Conservation (phyloP, 192 early-diverging fungal species). For the Rhizophagus clarus region DNA sequence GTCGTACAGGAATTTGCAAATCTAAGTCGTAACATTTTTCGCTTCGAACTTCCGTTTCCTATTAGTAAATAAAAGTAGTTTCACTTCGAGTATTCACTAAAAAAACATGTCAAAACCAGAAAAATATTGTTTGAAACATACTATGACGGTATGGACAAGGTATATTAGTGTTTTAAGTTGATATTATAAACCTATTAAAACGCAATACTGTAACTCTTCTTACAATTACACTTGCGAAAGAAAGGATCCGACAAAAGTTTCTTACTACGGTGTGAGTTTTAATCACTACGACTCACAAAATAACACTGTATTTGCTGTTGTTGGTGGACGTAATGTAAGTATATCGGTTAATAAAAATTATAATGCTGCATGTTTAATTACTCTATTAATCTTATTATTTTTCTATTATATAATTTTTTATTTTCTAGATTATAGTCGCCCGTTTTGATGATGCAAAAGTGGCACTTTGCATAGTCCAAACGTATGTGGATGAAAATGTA, state of each 20-base stretch:
- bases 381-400: background rate
- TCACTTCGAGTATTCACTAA: background rate
- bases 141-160: background rate
- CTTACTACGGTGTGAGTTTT: conserved; percentile 22
- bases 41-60: too few relatives aligned
- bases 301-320: conserved; percentile 11
- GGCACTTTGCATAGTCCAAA: conserved; percentile 7
- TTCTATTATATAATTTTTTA: background rate
- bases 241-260: conserved; percentile 27
- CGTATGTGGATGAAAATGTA: conserved; percentile 29
- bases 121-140: conserved; percentile 8
- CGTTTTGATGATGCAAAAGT: background rate
- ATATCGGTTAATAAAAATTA: background rate
- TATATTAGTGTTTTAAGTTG: background rate
- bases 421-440: background rate
- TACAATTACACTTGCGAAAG: background rate
- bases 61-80: too few relatives aligned
- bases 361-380: background rate
- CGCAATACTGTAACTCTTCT: background rate
- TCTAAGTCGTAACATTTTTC: too few relatives aligned
- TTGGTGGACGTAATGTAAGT: conserved; percentile 18
- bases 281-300: background rate
- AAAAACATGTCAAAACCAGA: background rate
- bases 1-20: too few relatives aligned
- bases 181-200: background rate